These are phyloP conservation scores for Lecanosticta acicola DNA, from an alignment of 2,329 filamentous ascomycete genomes.

Conservation along the genomic window DNA sequence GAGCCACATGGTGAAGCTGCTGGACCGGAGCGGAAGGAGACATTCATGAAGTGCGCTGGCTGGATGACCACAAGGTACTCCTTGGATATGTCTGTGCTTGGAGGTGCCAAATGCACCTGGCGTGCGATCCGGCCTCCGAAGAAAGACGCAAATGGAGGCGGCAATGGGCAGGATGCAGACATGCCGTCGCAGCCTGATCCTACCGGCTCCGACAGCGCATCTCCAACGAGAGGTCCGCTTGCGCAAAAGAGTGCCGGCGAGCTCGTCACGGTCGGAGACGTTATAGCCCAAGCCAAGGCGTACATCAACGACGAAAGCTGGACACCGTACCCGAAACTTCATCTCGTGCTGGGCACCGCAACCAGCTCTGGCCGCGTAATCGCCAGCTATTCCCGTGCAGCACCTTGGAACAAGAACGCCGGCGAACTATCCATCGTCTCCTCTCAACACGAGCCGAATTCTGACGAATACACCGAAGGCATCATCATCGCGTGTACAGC, in stretches of 20 bases:
- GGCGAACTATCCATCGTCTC: constrained; percentile 1
- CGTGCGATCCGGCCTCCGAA: neutral
- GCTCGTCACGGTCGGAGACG: constrained; percentile 1
- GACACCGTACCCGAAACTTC: constrained; percentile 4
- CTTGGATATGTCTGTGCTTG: constrained; percentile 1
- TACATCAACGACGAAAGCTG: constrained; percentile 4
- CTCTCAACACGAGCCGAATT: neutral
- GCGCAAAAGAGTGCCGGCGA: neutral
- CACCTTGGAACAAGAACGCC: constrained; percentile 6
- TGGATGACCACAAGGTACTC: constrained; percentile 4
- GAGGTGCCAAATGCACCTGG: neutral
- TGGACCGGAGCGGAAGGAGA: neutral
- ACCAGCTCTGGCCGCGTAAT: neutral
- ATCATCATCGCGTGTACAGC: constrained; percentile 2
- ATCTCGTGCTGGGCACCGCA: neutral
- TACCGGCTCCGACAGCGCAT: too few species aligned
- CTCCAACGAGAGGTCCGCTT: too few species aligned
- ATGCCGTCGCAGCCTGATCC: neutral
- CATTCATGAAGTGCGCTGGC: constrained; percentile 6
- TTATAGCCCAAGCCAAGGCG: constrained; percentile 2
- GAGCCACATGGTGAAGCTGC: constrained; percentile 5
- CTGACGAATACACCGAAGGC: neutral
- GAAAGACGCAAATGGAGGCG: neutral
- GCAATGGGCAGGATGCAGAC: neutral
- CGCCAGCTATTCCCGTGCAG: constrained; percentile 2